Percentiles rank a stretch among this genome's conserved stretches.
Evolutionary conservation across 768 basidiomycete species (phyloP).

Genomic region (Russula griseocarnosa): DNA sequence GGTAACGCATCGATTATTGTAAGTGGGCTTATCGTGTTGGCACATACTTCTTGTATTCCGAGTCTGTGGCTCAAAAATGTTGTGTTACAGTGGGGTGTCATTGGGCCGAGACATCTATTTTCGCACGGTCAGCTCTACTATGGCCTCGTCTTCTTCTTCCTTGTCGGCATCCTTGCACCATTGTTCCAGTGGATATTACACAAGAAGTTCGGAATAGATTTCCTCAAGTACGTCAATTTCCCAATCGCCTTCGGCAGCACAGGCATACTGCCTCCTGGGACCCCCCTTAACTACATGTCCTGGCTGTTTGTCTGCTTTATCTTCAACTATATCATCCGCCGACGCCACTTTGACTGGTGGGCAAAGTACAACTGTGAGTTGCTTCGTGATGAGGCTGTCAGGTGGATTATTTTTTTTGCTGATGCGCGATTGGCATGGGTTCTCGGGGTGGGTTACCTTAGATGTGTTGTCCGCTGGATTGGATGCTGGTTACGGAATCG

Average conservation of each 20-base stretch:
- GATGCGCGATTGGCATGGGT: not conserved
- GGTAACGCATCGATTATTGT: slow-evolving; percentile 74
- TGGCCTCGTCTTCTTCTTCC: slow-evolving; percentile 66
- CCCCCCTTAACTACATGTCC: slow-evolving; percentile 32
- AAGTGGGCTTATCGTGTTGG: slow-evolving; percentile 35
- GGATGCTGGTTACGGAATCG: slow-evolving; percentile 61
- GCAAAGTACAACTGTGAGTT: slow-evolving; percentile 38
- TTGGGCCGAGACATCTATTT: slow-evolving; percentile 54
- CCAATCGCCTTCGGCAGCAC: slow-evolving; percentile 42
- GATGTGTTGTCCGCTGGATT: slow-evolving; percentile 66
- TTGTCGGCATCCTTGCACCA: slow-evolving; percentile 64
- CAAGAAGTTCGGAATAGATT: slow-evolving; percentile 6
- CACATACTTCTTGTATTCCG: not conserved
- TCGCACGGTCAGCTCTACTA: slow-evolving; percentile 9
- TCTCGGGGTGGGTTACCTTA: slow-evolving; percentile 21
- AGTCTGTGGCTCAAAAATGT: not conserved
- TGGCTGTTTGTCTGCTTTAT: slow-evolving; percentile 39
- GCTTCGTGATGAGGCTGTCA: not conserved
- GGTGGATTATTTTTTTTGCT: slow-evolving; percentile 30
- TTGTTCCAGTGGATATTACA: slow-evolving; percentile 49
- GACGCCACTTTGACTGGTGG: slow-evolving; percentile 40
- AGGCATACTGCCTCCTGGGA: no score
- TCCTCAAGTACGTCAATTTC: slow-evolving; percentile 58
- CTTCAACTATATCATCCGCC: slow-evolving; percentile 40
- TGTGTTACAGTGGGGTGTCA: slow-evolving; percentile 51